Evolutionary conservation across 2,329 filamentous ascomycete genomes (phyloP), one percentile per base, ranked within the genome.

Genomic region (Neonectria ditissima): DNA sequence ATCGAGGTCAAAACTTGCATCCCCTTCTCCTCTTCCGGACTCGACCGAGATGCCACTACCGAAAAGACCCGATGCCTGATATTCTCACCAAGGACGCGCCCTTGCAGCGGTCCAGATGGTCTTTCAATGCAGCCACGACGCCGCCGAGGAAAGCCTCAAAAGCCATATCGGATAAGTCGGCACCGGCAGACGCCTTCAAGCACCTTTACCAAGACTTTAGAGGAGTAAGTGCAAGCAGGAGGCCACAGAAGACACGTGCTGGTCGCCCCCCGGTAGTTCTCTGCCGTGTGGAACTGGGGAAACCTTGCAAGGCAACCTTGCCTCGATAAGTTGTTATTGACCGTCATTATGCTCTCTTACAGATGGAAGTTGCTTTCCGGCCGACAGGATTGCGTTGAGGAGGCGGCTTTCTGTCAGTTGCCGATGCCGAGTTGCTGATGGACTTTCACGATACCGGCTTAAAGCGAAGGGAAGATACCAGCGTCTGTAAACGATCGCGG

Each of bases 131-230:
- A 43, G 45, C 59, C 52, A 43, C 52, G 28, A 37, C 32, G 5
- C 34, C 44, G 30, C 37, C 22, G 34, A 34, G 43, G 34, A 24
- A 16, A 26, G 24, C 10, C 14, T 45, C 11, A 26, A 45, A 13
- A 55, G 59, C 52, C 52, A 50, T 43, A 34, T 45, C 52, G 52
- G 59, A 55, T 61, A 61, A 61, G 44, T 61, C 58, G 58, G 58
- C 51, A 43, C 44, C 18, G 34, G 14, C 34, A 44, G 22, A 41
- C 24, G 18, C 43, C 58, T 24, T 45, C 22, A 26, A 50, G 34
- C 43, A 41, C 48, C 39, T 53, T 48, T 30, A 32, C 28, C 24
- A 26, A 26, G 24, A 47, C 50, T 28, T 34, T 45, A 24, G 28
- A 52, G 39, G 28, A 18, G 18, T 9, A 7, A 30, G 11, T 26